Percentiles rank a stretch among this genome's conserved stretches.
These are phyloP conservation scores for Boletus huronensis DNA, from an alignment of 768 basidiomycete species.

Conservation along the genomic window DNA sequence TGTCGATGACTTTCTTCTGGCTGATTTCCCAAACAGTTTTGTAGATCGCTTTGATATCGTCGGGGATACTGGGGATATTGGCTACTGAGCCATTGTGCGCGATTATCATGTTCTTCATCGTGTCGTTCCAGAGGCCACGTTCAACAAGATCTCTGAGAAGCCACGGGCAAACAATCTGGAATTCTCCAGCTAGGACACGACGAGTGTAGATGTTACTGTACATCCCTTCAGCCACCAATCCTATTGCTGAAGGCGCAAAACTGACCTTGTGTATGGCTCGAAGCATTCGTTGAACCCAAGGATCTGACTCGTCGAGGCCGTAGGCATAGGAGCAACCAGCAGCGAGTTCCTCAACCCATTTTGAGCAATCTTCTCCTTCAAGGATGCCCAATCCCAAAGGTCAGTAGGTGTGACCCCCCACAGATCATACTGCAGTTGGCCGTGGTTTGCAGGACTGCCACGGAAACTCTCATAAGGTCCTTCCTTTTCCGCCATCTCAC, in stretches of 20 bases:
- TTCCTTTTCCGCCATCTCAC: constrained; percentile 74
- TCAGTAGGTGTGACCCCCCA: constrained; percentile 90
- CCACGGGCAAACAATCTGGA: constrained; percentile 99
- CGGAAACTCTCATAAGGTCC: constrained; percentile 87
- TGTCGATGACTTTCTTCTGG: constrained; percentile 97
- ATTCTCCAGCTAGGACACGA: constrained; percentile 98
- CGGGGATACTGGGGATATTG: constrained; percentile 84
- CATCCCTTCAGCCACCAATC: constrained; percentile 8
- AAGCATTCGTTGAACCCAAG: constrained; percentile 99
- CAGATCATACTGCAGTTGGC: constrained; percentile 89
- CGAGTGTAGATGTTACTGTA: constrained; percentile 95
- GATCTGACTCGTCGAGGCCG: constrained; percentile 97
- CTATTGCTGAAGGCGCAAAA: neutral
- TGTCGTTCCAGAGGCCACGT: constrained; percentile 92
- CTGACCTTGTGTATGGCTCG: constrained; percentile 93
- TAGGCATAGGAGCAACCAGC: constrained; percentile 96
- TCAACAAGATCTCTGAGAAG: constrained; percentile 97
- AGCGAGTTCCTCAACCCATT: constrained; percentile 88
- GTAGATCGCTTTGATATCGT: constrained; percentile 94
- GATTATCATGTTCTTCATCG: constrained; percentile 99
- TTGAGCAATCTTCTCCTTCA: constrained; percentile 83
- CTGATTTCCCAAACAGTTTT: constrained; percentile 99
- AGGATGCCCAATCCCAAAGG: constrained; percentile 89
- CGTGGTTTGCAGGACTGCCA: constrained; percentile 87
- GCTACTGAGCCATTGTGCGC: constrained; percentile 90